A percentile compares a stretch with the other conserved stretches of the same genome.
phyloP scores from a whole-genome alignment of 352 stramenopile species.

The Phytophthora fragariae region DNA sequence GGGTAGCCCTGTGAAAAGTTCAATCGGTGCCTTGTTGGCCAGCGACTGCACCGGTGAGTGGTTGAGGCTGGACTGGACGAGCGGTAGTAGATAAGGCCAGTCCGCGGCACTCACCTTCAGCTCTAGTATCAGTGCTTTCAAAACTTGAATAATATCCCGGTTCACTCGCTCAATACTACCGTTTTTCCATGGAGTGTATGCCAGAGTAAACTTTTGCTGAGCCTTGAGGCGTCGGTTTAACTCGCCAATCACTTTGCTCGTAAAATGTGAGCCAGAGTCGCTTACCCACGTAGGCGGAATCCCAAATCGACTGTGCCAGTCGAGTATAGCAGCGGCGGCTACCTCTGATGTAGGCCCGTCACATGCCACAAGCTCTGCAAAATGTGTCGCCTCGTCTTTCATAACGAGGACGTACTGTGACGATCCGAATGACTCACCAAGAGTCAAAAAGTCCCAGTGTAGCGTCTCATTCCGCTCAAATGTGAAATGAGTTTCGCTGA shows the following conservation, averaged over 20 bases:
- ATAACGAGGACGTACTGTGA: not conserved
- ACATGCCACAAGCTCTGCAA: not conserved
- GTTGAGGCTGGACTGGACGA: slow-evolving; percentile 9
- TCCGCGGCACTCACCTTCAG: not conserved
- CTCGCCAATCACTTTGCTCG: slow-evolving; percentile 31
- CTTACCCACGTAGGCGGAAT: slow-evolving; percentile 32
- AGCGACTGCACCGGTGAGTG: slow-evolving; percentile 9
- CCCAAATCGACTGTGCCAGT: slow-evolving; percentile 17
- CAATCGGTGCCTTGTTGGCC: slow-evolving; percentile 5
- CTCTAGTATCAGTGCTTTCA: not conserved
- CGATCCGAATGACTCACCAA: not conserved
- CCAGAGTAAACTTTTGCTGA: slow-evolving; percentile 14
- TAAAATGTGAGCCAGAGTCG: slow-evolving; percentile 41
- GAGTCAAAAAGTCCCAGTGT: not conserved
- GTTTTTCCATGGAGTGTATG: not conserved
- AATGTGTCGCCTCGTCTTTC: not conserved
- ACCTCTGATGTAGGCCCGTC: slow-evolving; percentile 15
- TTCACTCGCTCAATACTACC: not conserved
- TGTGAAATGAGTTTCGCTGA: not conserved
- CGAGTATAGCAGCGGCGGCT: slow-evolving; percentile 5
- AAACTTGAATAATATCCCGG: not conserved
- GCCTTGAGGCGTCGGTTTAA: slow-evolving; percentile 3
- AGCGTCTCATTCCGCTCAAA: not conserved
- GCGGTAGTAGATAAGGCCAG: not conserved
- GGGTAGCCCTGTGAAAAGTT: slow-evolving; percentile 13